Base-by-base conservation (phyloP, 805 yeast genomes). In the Wickerhamiella occidentalis region DNA sequence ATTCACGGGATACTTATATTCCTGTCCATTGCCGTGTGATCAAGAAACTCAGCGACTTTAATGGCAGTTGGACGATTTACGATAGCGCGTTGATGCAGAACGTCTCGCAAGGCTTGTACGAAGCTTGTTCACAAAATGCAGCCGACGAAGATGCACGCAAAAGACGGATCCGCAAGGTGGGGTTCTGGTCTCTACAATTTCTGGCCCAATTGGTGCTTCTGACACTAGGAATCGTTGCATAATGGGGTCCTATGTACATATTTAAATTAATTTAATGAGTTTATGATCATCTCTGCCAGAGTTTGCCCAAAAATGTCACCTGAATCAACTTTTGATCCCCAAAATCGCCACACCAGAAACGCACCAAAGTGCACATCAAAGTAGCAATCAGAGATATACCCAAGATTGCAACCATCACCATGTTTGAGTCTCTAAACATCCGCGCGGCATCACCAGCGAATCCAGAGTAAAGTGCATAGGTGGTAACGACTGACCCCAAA, bases 31-130 rank as follows among this genome's bases (percentile, higher is more conserved):
- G 95, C 60, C 77, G 86, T 3, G 79, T 92, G 7, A 81, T 82
- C 29, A 92, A 92, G 61, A 75, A 77, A 41, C 66, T 87, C 19
- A 69, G 72, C 23, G 98, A 92, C 60, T 92, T 92, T 63, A 87
- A 85, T 58, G 98, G 98, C 0, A 78, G 95, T 6, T 92, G 98
- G 98, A 90, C 98, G 1, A 72, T 86, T 2, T 92, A 87, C 64
- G 98, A 92, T 62, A 82, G 92, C 23, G 70, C 82, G 47, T 69
- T 92, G 52, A 86, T 90, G 95, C 92, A 84, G 61, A 96, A 90
- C 61, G 72, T 92, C 46, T 82, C 92, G 25, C 80, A 80, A 26
- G 94, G 85, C 56, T 92, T 90, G 4, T 90, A 90, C 64, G 87
- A 86, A 56, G 87, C 92, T 15, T 86, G 92, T 66, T 95, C 81